phyloP scores from a whole-genome alignment of 2,329 filamentous ascomycete species.

The Chalaropsis ovoidea region DNA sequence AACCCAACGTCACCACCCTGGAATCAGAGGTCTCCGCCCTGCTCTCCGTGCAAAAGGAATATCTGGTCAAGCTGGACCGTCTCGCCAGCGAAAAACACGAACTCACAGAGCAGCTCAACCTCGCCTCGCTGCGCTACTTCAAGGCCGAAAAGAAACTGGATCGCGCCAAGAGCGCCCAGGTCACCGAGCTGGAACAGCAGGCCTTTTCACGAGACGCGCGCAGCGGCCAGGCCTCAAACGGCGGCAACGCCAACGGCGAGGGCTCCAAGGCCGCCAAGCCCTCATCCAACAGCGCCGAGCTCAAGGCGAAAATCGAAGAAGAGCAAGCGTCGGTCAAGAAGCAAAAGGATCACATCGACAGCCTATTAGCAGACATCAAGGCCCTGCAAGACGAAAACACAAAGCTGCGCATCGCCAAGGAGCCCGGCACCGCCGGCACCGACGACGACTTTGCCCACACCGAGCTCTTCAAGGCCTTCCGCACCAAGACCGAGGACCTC shows the following conservation, averaged over 20 bases:
- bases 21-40: conserved; percentile 66
- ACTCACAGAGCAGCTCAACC: conserved; percentile 76
- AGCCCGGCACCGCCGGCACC: conserved; percentile 59
- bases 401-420: conserved; percentile 51
- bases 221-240: conserved; percentile 33
- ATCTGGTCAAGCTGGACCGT: conserved; percentile 64
- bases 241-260: conserved; percentile 34
- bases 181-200: conserved; percentile 85
- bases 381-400: conserved; percentile 61
- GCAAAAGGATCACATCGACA: conserved; percentile 79
- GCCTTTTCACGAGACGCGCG: conserved; percentile 59
- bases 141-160: conserved; percentile 93
- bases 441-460: conserved; percentile 93
- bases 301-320: conserved; percentile 68
- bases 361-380: conserved; percentile 66
- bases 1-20: conserved; percentile 60
- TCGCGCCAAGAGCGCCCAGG: conserved; percentile 74
- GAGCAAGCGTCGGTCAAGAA: conserved; percentile 65
- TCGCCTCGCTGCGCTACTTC: conserved; percentile 81
- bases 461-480: conserved; percentile 86
- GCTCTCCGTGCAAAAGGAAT: conserved; percentile 72
- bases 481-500: conserved; percentile 81
- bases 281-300: conserved; percentile 51
- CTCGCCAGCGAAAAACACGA: conserved; percentile 70
- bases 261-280: conserved; percentile 28